phyloP scores from a whole-genome alignment of 1,284 basidiomycete species.

The Ganoderma meredithae region DNA sequence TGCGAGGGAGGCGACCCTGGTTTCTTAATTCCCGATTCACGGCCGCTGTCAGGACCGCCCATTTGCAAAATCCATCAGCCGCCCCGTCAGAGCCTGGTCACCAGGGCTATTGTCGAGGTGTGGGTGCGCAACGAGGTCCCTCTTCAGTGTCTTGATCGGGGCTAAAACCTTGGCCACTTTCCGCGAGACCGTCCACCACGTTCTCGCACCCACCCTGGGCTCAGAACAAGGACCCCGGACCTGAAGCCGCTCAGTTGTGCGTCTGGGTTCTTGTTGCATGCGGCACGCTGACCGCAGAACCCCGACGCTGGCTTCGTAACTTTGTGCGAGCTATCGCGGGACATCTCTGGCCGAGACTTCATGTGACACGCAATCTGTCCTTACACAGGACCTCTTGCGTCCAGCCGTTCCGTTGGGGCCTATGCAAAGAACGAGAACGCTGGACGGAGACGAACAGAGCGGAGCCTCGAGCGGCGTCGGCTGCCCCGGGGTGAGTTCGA shows the following conservation, averaged over 20 bases:
- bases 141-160: not conserved
- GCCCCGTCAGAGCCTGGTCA: constrained; percentile 11
- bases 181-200: not conserved
- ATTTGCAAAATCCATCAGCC: constrained; percentile 3
- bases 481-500: not conserved
- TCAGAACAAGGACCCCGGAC: not conserved
- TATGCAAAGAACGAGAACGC: constrained; percentile 11
- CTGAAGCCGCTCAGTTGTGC: constrained; percentile 9
- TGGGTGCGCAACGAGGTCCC: constrained; percentile 1
- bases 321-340: constrained; percentile 25
- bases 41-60: constrained; percentile 3
- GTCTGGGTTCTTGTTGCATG: not conserved
- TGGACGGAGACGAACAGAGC: not conserved
- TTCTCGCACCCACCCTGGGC: constrained; percentile 4
- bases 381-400: constrained; percentile 12
- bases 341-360: constrained; percentile 16
- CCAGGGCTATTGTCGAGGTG: not conserved
- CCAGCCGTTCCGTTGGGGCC: not conserved
- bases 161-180: constrained; percentile 5
- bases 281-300: constrained; percentile 10
- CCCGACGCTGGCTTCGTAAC: constrained; percentile 20
- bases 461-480: not conserved
- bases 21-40: constrained; percentile 18
- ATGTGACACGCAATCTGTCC: constrained; percentile 29
- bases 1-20: not conserved